Evolutionary conservation across 2,329 filamentous ascomycete species (phyloP).

Genomic region (Juglanconis sp.): DNA sequence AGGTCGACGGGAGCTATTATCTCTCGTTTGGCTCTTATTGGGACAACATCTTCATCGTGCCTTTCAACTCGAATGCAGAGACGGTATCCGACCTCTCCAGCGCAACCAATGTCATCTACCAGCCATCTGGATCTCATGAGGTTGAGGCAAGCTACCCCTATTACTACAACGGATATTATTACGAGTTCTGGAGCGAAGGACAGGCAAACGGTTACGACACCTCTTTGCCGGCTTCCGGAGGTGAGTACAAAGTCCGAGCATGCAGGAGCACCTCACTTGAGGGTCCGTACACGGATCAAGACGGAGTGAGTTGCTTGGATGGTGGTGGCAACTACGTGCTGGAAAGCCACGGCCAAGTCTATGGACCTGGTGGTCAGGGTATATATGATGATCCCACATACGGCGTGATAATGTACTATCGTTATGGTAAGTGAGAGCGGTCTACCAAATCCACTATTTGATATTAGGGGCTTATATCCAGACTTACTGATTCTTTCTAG

Average conservation of each 20-base stretch:
- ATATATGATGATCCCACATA: conserved; percentile 47
- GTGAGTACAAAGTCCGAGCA: conserved; percentile 65
- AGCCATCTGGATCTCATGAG: conserved; percentile 47
- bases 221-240: conserved; percentile 47
- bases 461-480: too few species aligned
- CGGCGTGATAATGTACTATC: conserved; percentile 61
- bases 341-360: conserved; percentile 53
- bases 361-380: conserved; percentile 62
- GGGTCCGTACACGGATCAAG: conserved; percentile 54
- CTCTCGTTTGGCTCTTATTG: conserved; percentile 69
- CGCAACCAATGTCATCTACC: conserved; percentile 48
- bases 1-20: conserved; percentile 42
- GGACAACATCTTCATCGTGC: conserved; percentile 59
- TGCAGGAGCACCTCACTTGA: conserved; percentile 53
- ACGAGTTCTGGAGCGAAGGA: conserved; percentile 61
- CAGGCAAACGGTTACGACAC: conserved; percentile 58
- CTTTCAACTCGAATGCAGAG: conserved; percentile 38
- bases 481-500: conserved; percentile 4
- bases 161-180: conserved; percentile 55
- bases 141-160: conserved; percentile 57
- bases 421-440: conserved; percentile 61
- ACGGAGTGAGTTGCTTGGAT: conserved; percentile 49
- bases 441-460: conserved; percentile 27
- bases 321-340: conserved; percentile 59
- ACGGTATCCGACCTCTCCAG: conserved; percentile 22